Evolutionary conservation across 192 early-diverging fungal species (phyloP), one percentile per base, ranked within the genome.

Genomic region (Backusella psychrophila): DNA sequence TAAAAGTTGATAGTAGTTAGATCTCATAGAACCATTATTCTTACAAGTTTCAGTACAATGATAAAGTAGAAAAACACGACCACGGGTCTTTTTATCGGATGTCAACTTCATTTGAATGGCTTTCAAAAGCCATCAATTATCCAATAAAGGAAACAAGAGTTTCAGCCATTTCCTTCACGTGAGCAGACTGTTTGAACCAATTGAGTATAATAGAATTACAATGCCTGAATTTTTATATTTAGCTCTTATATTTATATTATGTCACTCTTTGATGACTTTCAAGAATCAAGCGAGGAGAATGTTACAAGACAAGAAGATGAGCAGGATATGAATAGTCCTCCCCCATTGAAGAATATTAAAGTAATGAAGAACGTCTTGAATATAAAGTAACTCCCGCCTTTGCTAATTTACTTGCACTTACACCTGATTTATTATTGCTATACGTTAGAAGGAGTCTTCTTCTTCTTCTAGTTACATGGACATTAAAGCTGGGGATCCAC

Each of bases 401-500:
- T 69, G 8, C 38, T 69, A 17, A 49, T 26, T 76, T 36, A n/a
- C 9, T 6, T 1, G 34, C 19, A 69, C 21, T 52, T 44, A 17
- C 42, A 44, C 42, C 15, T 15, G 42, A 44, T 49, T 46, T 33
- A 36, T 76, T 33, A 26, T 75, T 41, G n/a, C 14, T 33, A 19
- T 21, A 56, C 15, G 75, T 29, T 80, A 87, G 86, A 82, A 87
- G 42, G 86, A 88, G 69, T 85, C 82, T 14, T 85, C 87, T 4
- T 88, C 83, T 73, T 84, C 87, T 2, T 88, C 83, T 73, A 84
- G 87, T 35, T 82, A 79, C 44, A 79, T 82, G 23, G 84, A 82
- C 17, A 73, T 85, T 26, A 68, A 66, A 1, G 77, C 87, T 0
- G 80, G 84, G 21, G 84, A 85, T 12, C 81, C 78, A 38, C 87